Conservation (phyloP, 208 protist species). For the Leishmania braziliensis region DNA sequence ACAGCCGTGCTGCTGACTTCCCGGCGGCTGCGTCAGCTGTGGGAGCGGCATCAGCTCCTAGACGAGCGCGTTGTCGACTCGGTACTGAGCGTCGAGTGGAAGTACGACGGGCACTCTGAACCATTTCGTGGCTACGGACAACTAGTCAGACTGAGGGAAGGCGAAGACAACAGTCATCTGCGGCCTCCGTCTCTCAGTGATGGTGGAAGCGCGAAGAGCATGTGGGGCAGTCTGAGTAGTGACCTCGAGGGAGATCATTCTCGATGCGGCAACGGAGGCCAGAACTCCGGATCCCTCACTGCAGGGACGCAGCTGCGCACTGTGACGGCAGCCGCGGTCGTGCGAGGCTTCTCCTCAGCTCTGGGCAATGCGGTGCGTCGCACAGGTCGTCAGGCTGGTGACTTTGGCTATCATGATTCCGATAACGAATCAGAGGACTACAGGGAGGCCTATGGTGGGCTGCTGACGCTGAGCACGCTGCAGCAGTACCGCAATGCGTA, state of each 20-base stretch:
- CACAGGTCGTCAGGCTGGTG: constrained; percentile 34
- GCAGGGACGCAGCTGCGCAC: constrained; percentile 13
- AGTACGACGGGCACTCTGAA: constrained; percentile 27
- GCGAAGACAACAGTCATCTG: background rate
- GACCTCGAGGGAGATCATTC: background rate
- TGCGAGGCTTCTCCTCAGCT: constrained; percentile 52
- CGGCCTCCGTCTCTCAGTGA: background rate
- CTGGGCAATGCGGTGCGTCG: constrained; percentile 42
- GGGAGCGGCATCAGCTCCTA: constrained; percentile 51
- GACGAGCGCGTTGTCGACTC: constrained; percentile 53
- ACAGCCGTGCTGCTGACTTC: constrained; percentile 41
- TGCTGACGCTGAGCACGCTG: constrained; percentile 37
- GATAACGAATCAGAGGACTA: constrained; percentile 57
- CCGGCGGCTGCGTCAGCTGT: constrained; percentile 35
- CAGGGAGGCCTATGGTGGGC: constrained; percentile 49
- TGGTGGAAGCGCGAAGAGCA: background rate
- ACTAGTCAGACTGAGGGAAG: background rate
- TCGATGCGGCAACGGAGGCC: background rate
- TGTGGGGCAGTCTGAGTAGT: background rate
- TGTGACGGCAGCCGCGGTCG: constrained; percentile 31
- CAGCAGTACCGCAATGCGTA: constrained; percentile 21
- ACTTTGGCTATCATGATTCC: constrained; percentile 47
- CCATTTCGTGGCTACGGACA: constrained; percentile 15
- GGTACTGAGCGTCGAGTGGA: constrained; percentile 60
- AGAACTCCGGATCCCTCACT: background rate